Percentiles rank a stretch among this genome's conserved stretches.
These are phyloP conservation scores for Selaginella tamariscina DNA, from an alignment of 75 land plant genomes.

Conservation along the genomic window DNA sequence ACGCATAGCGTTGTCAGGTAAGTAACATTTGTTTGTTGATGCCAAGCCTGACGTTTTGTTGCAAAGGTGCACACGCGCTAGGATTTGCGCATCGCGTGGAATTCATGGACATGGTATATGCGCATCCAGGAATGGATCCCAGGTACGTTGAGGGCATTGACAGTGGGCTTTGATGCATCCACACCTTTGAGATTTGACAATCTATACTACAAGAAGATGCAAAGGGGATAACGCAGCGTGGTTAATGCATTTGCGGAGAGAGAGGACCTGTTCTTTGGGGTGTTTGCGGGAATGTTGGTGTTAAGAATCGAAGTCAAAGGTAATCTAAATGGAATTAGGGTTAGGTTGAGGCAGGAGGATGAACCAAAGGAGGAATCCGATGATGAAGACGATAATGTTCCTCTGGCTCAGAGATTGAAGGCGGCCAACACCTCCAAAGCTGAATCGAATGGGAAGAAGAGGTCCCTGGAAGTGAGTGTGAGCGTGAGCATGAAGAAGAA, in stretches of 20 bases:
- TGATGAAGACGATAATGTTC: too few relatives aligned
- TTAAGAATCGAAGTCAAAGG: too few relatives aligned
- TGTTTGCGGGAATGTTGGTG: background rate
- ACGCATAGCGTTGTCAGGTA: background rate
- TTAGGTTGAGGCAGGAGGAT: too few relatives aligned
- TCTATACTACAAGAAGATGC: background rate
- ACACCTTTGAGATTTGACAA: background rate
- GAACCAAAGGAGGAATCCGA: too few relatives aligned
- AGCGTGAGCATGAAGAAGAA: background rate
- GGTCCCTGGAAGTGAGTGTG: background rate
- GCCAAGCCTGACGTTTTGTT: background rate
- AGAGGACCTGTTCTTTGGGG: background rate
- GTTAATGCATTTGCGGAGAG: background rate
- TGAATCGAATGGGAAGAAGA: background rate
- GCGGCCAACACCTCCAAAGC: background rate
- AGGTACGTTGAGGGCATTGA: background rate
- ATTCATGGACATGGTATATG: background rate
- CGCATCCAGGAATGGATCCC: background rate
- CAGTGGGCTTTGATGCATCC: background rate
- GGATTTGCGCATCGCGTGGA: background rate
- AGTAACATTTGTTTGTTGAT: background rate
- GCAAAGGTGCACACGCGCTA: background rate
- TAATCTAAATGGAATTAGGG: too few relatives aligned
- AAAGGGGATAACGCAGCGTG: background rate
- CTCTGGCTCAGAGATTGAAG: too few relatives aligned